Evolutionary conservation across 1,139 yeast genomes (phyloP), one percentile per base, ranked within the genome.

Genomic region (Debaryomyces nepalensis): DNA sequence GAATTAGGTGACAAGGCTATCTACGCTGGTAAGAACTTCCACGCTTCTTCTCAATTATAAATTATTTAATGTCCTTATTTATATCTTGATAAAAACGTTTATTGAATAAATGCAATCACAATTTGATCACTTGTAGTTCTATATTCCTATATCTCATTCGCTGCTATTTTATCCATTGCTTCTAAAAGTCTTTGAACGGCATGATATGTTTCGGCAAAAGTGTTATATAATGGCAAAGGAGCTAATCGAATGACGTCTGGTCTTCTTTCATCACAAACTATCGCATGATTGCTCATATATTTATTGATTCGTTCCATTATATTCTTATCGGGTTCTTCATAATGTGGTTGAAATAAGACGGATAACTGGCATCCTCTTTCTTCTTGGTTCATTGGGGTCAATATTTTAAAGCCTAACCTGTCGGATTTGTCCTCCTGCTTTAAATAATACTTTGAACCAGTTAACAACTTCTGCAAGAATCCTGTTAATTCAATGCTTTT

Each of bases 1-100:
- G 87, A 84, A 76, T 83, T 88, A 64, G 96, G 96, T 63, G 87
- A 79, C 80, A 85, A 87, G 79, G 95, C 93, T 54, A 66, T 87
- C 69, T 89, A 77, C 77, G 96, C 96, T 53, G 96, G 96, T 69
- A 77, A 74, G 66, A 73, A 82, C 71, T 87, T 86, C 87, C 86
- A 80, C 71, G 56, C 47, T 40, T 58, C 68, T 42, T 14, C 56
- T 35, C 53, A 64, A 52, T 65, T 66, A 49, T 66, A 65, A 58
- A 54, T 55, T 22, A 37, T 37, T 34, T 37, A 33, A 23, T 33
- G 31, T 27, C 36, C 26, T 26, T 32, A 29, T 34, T 21, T 24
- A 20, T 38, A 33, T 21, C 12, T n/a, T 33, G 33, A 20, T 24
- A 29, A 31, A 23, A 35, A 36, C 26, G 23, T 40, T 35, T 33